These are phyloP conservation scores for Lecanicillium sp. DNA, from an alignment of 2,329 filamentous ascomycete genomes.

Conservation along the genomic window DNA sequence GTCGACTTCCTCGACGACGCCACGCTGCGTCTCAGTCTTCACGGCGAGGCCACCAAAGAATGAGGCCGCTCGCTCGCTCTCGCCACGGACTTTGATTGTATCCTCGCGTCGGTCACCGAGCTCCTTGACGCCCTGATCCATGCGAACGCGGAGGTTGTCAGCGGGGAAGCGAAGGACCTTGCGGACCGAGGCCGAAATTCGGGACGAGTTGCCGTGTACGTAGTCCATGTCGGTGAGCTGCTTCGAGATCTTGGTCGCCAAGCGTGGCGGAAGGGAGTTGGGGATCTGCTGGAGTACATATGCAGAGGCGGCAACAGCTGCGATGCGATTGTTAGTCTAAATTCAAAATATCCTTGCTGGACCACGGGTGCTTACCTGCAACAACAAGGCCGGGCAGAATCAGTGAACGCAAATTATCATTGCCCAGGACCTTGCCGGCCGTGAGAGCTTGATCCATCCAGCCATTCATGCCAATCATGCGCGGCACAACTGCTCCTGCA, in stretches of 20 bases:
- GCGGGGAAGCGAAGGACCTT: constrained; percentile 84
- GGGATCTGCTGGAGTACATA: constrained; percentile 86
- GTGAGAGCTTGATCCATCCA: constrained; percentile 87
- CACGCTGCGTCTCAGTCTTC: constrained; percentile 47
- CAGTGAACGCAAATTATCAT: constrained; percentile 71
- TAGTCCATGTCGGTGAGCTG: constrained; percentile 83
- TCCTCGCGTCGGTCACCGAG: constrained; percentile 72
- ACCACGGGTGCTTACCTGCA: constrained; percentile 55
- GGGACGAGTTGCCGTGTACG: constrained; percentile 76
- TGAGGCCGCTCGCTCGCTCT: constrained; percentile 80
- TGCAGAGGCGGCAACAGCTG: constrained; percentile 65
- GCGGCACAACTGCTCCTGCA: constrained; percentile 74
- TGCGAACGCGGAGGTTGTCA: constrained; percentile 72
- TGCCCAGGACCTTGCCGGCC: constrained; percentile 71
- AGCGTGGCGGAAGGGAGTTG: constrained; percentile 75
- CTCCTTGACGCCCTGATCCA: constrained; percentile 81
- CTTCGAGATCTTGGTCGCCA: constrained; percentile 75
- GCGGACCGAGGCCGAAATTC: constrained; percentile 79
- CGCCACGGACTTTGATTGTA: constrained; percentile 69
- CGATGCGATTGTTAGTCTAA: constrained; percentile 11
- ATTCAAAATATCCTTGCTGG: constrained; percentile 1
- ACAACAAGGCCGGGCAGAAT: constrained; percentile 73
- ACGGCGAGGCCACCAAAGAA: constrained; percentile 85
- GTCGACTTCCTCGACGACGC: constrained; percentile 43
- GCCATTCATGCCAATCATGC: constrained; percentile 72